Evolutionary conservation across 2,329 filamentous ascomycete genomes (phyloP).

Genomic region (Claviceps monticola): DNA sequence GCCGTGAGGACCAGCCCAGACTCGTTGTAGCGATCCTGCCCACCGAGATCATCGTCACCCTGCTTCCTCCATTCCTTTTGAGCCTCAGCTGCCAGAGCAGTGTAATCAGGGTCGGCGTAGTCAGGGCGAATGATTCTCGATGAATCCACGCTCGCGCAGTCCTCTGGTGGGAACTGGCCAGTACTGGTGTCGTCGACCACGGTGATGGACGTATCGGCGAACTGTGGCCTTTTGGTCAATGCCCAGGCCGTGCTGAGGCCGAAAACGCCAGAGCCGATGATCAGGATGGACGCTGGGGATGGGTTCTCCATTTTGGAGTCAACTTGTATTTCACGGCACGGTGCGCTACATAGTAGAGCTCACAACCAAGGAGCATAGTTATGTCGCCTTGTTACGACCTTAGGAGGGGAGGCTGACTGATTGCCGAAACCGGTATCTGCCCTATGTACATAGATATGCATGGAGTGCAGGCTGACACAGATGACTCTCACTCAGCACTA

Average conservation of each 20-base stretch:
- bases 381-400: too few relatives aligned
- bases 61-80: slow-evolving; percentile 54
- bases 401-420: too few relatives aligned
- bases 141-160: slow-evolving; percentile 47
- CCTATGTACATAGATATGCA: too few relatives aligned
- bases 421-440: too few relatives aligned
- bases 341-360: neutral
- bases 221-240: slow-evolving; percentile 47
- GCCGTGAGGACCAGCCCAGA: slow-evolving; percentile 53
- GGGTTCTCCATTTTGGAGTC: slow-evolving; percentile 13
- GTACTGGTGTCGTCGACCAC: slow-evolving; percentile 40
- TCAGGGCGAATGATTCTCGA: slow-evolving; percentile 57
- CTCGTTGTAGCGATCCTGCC: slow-evolving; percentile 55
- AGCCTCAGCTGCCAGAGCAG: slow-evolving; percentile 56
- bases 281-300: slow-evolving; percentile 41
- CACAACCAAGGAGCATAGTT: too few relatives aligned
- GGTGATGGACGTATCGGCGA: slow-evolving; percentile 40
- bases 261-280: slow-evolving; percentile 55
- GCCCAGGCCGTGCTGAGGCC: slow-evolving; percentile 50
- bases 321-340: neutral
- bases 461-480: too few relatives aligned
- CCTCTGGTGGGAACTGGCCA: slow-evolving; percentile 43
- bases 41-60: slow-evolving; percentile 41
- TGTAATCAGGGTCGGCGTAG: slow-evolving; percentile 70
- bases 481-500: too few relatives aligned